Evolutionary conservation across 2,329 filamentous ascomycete species (phyloP), one percentile per base, ranked within the genome.

Genomic region (Chrysoporthe austroafricana): DNA sequence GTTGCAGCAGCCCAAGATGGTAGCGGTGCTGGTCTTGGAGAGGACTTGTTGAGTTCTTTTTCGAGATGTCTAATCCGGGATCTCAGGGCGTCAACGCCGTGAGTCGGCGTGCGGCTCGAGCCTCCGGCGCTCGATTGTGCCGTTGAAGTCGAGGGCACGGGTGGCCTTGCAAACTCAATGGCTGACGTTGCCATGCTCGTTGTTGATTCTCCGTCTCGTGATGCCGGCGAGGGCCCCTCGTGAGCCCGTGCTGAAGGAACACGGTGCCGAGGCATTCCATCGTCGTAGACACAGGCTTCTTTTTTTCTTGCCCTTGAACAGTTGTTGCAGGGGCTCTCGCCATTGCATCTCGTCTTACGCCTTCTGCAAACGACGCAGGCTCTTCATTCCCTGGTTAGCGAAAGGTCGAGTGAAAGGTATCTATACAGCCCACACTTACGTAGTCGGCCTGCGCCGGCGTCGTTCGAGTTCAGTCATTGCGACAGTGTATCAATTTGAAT

Each of bases 41-140:
- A 54, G 36, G 70, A 69, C 48, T 52, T 42, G 69, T 67, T 68
- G 69, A 75, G 16, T 69, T 81, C 78, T n/a, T 80, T 76, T 73
- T 86, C 82, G 13, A 86, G 79, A 4, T 82, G 74, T 54, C 70
- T 74, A n/a, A 85, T 80, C 67, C 77, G 77, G 14, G 65, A 72
- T 67, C 74, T 79, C 71, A 85, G 73, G 0, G 74, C 73, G 34
- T 81, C 77, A 13, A 81, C 62, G 44, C 83, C 79, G 7, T 6
- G 48, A 6, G 50, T 2, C 18, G 71, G 50, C 2, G 70, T 34
- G 3, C 32, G 36, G 26, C 16, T 48, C 21, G 59, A 14, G n/a
- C 21, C 16, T 7, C 8, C 46, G 9, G 70, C 66, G 7, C 73
- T 75, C 39, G 74, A 76, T 3, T 73, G 26, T 5, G 42, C 46